Evolutionary conservation across 2,329 filamentous ascomycete species (phyloP).

Genomic region (Beauveria asiatica): DNA sequence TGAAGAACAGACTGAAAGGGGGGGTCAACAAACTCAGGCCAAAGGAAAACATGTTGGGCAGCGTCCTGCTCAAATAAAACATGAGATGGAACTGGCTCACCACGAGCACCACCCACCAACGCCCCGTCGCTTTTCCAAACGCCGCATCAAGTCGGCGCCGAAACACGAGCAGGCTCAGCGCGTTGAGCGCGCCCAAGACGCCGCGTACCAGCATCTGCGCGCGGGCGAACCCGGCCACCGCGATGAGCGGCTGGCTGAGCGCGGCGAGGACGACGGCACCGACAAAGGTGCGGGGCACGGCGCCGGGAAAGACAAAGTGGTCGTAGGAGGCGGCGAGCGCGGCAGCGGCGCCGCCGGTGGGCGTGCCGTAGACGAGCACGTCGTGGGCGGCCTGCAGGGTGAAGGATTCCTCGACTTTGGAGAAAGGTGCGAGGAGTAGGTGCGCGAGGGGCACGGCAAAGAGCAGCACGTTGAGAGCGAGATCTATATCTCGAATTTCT

Average conservation of each 20-base stretch:
- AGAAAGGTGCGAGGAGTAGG: conserved; percentile 71
- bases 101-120: conserved; percentile 75
- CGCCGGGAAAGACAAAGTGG: conserved; percentile 82
- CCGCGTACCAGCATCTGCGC: conserved; percentile 60
- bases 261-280: conserved; percentile 71
- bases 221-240: conserved; percentile 44
- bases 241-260: conserved; percentile 57
- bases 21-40: conserved; percentile 55
- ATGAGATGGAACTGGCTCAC: conserved; percentile 84
- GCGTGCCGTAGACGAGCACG: conserved; percentile 72
- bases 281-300: conserved; percentile 84
- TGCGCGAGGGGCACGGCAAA: conserved; percentile 59
- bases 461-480: conserved; percentile 20
- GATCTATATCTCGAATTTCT: conserved; percentile 14
- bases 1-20: not conserved
- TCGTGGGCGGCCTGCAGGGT: conserved; percentile 93
- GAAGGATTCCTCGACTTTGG: conserved; percentile 98
- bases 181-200: conserved; percentile 72
- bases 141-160: conserved; percentile 52
- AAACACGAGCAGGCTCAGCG: conserved; percentile 58
- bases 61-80: conserved; percentile 83
- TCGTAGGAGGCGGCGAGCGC: conserved; percentile 64
- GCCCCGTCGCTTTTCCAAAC: conserved; percentile 59
- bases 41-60: conserved; percentile 97
- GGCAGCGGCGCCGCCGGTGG: conserved; percentile 40